phyloP scores from a whole-genome alignment of 2,329 filamentous ascomycete species.

The Talaromyces marneffei region DNA sequence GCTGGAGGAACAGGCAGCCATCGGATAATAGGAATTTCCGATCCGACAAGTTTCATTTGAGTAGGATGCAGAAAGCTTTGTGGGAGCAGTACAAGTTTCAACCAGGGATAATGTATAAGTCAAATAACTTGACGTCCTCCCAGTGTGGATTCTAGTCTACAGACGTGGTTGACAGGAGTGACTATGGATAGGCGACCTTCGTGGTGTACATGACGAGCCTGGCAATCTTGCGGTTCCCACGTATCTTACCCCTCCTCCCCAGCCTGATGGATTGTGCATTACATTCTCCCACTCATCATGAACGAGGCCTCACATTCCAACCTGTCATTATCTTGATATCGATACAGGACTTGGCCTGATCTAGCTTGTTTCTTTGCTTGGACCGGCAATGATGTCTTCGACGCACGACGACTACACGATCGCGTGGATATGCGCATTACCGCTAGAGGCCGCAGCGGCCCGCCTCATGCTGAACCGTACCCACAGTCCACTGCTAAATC shows the following conservation, averaged over 20 bases:
- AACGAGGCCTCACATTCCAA: neutral
- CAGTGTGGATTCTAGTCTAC: neutral
- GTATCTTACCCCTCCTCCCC: neutral
- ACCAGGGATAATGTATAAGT: neutral
- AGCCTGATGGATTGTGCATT: neutral
- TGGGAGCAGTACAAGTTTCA: neutral
- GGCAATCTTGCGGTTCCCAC: neutral
- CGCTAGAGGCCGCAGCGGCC: slow-evolving; percentile 17
- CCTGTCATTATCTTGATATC: neutral
- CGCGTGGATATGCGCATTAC: slow-evolving; percentile 1
- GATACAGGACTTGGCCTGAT: neutral
- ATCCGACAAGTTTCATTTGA: neutral
- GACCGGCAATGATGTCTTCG: neutral
- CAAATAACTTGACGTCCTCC: neutral
- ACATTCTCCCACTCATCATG: neutral
- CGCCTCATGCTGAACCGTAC: slow-evolving; percentile 15
- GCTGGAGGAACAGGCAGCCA: neutral
- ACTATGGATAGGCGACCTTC: neutral
- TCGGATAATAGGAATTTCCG: neutral
- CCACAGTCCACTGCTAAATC: neutral
- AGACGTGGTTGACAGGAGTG: neutral
- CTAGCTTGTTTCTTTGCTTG: neutral
- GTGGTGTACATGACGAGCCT: neutral
- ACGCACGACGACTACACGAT: neutral
- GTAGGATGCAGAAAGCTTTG: neutral